Percentiles rank a stretch among this genome's conserved stretches.
Evolutionary conservation across 257 asterid species (phyloP).

Genomic region (Parsonsia alboflavescens): DNA sequence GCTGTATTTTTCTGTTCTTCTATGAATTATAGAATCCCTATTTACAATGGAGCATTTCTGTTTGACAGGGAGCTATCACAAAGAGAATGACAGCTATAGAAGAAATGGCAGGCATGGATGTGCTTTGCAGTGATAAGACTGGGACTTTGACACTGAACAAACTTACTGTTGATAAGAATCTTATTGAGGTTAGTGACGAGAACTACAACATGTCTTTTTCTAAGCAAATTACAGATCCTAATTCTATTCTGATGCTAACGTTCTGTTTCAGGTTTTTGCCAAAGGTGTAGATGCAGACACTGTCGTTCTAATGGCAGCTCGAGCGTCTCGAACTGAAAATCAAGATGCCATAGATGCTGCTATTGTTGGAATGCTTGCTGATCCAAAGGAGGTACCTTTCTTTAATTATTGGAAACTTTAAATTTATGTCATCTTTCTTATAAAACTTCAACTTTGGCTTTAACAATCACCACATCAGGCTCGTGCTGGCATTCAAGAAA

Average conservation of each 20-base stretch:
- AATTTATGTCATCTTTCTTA: constrained; percentile 2
- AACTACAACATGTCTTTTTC: background rate
- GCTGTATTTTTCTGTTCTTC: background rate
- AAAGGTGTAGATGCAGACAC: constrained; percentile 87
- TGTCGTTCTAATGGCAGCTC: constrained; percentile 96
- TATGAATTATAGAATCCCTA: constrained; percentile 7
- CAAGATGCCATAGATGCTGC: constrained; percentile 97
- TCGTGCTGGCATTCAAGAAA: constrained; percentile 88
- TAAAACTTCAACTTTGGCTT: constrained; percentile 3
- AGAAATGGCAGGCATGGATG: constrained; percentile 99
- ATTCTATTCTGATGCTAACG: background rate
- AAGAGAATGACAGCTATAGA: constrained; percentile 99
- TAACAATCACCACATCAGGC: constrained; percentile 43
- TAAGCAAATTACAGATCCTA: background rate
- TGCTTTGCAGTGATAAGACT: constrained; percentile 94
- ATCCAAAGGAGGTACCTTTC: constrained; percentile 82
- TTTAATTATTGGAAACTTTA: background rate
- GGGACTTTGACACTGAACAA: constrained; percentile 92
- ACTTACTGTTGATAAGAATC: constrained; percentile 95
- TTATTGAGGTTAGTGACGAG: constrained; percentile 60
- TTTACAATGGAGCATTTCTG: background rate
- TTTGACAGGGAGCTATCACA: constrained; percentile 86
- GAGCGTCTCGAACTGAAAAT: constrained; percentile 91
- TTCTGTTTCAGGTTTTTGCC: constrained; percentile 56
- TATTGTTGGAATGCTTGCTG: constrained; percentile 94